Conservation (phyloP, 495 filamentous ascomycete species). For the Penicillium parvum region DNA sequence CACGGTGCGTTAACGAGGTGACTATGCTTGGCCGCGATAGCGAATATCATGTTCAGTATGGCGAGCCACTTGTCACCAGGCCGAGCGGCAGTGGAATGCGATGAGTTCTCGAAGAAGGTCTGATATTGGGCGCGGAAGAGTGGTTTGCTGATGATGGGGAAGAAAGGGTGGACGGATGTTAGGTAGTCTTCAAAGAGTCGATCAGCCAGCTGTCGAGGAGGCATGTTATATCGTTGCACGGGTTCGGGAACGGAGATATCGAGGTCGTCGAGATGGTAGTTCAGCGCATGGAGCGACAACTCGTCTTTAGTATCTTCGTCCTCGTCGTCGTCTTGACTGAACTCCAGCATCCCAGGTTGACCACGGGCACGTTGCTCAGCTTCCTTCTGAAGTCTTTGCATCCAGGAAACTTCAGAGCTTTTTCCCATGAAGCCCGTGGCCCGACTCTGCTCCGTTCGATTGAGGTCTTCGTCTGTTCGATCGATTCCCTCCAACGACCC, state of each 20-base stretch:
- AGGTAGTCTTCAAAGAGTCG: constrained; percentile 49
- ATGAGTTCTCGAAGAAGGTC: constrained; percentile 18
- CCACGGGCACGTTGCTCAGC: constrained; percentile 13
- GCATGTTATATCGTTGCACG: constrained; percentile 45
- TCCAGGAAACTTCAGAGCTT: constrained; percentile 55
- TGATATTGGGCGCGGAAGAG: constrained; percentile 33
- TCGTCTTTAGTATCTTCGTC: constrained; percentile 1
- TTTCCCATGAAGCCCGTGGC: constrained; percentile 56
- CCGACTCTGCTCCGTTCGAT: constrained; percentile 35
- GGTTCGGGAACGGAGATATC: constrained; percentile 32
- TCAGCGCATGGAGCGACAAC: constrained; percentile 24
- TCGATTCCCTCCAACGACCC: constrained; percentile 54
- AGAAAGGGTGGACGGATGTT: constrained; percentile 40
- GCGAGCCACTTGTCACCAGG: constrained; percentile 46
- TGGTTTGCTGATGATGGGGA: constrained; percentile 50
- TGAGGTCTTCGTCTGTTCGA: constrained; percentile 50
- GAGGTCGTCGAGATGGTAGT: constrained; percentile 54
- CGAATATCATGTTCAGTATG: constrained; percentile 58
- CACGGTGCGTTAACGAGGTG: constrained; percentile 41
- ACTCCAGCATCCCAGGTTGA: constrained; percentile 9
- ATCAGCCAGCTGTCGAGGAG: constrained; percentile 44
- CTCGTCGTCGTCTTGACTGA: constrained; percentile 2
- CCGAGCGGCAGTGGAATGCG: constrained; percentile 1
- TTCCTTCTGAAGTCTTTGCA: constrained; percentile 33
- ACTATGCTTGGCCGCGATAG: constrained; percentile 51